Evolutionary conservation across 2,329 filamentous ascomycete genomes (phyloP).

Genomic region (Chrysoporthe deuterocubensis): DNA sequence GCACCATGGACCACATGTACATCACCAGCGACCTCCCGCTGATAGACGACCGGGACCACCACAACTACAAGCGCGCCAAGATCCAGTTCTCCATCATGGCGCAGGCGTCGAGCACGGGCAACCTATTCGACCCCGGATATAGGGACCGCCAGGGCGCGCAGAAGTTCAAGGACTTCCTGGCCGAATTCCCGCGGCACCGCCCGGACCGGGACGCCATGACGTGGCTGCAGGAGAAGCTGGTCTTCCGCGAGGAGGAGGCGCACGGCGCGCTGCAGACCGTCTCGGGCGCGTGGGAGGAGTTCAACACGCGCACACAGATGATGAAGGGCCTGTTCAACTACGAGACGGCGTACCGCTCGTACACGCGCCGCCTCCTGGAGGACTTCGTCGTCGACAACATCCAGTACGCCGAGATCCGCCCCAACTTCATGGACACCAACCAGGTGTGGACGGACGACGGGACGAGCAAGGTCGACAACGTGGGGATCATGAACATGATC

Average conservation of each 20-base stretch:
- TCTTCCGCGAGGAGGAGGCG: slow-evolving; percentile 64
- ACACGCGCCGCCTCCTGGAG: slow-evolving; percentile 57
- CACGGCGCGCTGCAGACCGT: slow-evolving; percentile 55
- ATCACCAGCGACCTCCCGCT: slow-evolving; percentile 66
- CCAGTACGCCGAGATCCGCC: slow-evolving; percentile 64
- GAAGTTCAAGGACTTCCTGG: slow-evolving; percentile 47
- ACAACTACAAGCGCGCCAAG: slow-evolving; percentile 58
- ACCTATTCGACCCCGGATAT: slow-evolving; percentile 57
- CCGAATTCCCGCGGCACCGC: slow-evolving; percentile 39
- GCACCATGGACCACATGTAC: slow-evolving; percentile 67
- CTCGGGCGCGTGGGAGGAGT: slow-evolving; percentile 60
- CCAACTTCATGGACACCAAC: slow-evolving; percentile 62
- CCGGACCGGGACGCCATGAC: slow-evolving; percentile 39
- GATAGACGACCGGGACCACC: slow-evolving; percentile 40
- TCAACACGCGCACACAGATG: slow-evolving; percentile 54
- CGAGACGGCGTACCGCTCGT: slow-evolving; percentile 58
- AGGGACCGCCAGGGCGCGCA: slow-evolving; percentile 46
- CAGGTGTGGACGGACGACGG: slow-evolving; percentile 56
- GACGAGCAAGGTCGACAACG: slow-evolving; percentile 47
- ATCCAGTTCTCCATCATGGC: slow-evolving; percentile 63
- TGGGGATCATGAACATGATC: slow-evolving; percentile 56
- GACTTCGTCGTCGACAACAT: slow-evolving; percentile 60
- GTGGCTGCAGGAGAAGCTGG: slow-evolving; percentile 67
- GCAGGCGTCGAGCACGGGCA: slow-evolving; percentile 38
- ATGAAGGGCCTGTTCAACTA: slow-evolving; percentile 66